Base-by-base conservation (phyloP, 495 filamentous ascomycete species). In the Rhizodiscina lignyota region DNA sequence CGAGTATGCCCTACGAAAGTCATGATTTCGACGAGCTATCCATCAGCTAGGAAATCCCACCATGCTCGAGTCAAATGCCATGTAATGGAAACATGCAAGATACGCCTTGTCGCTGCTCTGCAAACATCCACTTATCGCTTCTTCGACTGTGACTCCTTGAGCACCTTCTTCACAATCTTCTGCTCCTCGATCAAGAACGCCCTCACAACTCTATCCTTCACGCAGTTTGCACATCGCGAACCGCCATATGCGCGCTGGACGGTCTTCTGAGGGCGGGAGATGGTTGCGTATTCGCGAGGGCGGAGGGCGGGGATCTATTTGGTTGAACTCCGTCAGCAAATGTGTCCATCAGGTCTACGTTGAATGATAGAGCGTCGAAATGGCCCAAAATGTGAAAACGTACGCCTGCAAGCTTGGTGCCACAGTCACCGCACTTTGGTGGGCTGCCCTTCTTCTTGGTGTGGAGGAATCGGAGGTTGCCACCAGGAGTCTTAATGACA, bases 161-260 rank as follows among this genome's bases (percentile, higher is more conserved):
- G 74, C 52, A 96, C 89, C 80, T 96, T 96, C 83, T 99, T 96
- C 64, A 99, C 91, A 50, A 99, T 94, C 83, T 96, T 96, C 71
- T 99, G 89, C 74, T 99, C 89, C 72, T 96, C 89, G 48, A 96
- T 94, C 67, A 96, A 66, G 77, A 94, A 96, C 30, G 89, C 91
- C 44, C 91, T 81, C 38, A 93, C 81, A 47, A 99, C 74, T 47
- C 89, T 72, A 70, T 99, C 91, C 67, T 87, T 87, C 51, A 96
- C 89, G 62, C 89, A 99, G 69, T 86, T 92, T 49, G 82, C 82
- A 70, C 89, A 99, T 65, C 89, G 77, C 44, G 84, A 93, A 57
- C 89, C 91, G 61, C 89, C 89, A 58, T 97, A 97, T 48, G 89
- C 84, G 51, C 89, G 83, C 67, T 85, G 82, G 60, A 99, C 89